Conservation (phyloP, 176 grass and related monocot species). For the Oryza brachyantha region DNA sequence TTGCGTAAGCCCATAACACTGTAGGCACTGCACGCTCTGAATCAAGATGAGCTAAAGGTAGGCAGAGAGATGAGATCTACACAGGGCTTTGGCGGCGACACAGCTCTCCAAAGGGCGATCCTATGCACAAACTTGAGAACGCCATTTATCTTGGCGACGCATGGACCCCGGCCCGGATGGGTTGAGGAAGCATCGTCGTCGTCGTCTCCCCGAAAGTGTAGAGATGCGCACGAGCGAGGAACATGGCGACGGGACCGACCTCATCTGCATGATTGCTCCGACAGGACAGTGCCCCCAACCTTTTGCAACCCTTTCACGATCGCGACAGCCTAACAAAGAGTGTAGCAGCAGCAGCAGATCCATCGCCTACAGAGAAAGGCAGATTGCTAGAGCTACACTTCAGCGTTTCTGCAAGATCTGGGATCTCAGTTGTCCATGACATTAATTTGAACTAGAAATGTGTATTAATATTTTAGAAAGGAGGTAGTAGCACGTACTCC, state of each 20-base stretch:
- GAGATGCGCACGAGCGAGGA: not conserved
- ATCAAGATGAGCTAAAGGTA: too few relatives aligned
- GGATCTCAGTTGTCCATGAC: not conserved
- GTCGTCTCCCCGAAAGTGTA: not conserved
- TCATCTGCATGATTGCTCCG: slow-evolving; percentile 41
- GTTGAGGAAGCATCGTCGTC: not conserved
- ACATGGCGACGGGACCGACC: too few relatives aligned
- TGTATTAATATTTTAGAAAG: too few relatives aligned
- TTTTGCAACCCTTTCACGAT: slow-evolving; percentile 33
- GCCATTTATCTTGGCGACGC: too few relatives aligned
- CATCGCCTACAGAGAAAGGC: not conserved
- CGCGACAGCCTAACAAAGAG: slow-evolving; percentile 41
- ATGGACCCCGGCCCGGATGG: too few relatives aligned
- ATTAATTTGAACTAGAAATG: too few relatives aligned
- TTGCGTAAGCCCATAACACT: too few relatives aligned
- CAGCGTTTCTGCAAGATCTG: slow-evolving; percentile 18
- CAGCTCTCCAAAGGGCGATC: not conserved
- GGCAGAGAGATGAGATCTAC: too few relatives aligned
- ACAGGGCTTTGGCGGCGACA: too few relatives aligned
- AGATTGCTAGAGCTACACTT: not conserved
- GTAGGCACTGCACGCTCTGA: not conserved
- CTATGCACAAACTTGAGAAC: not conserved
- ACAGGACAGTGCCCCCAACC: not conserved
- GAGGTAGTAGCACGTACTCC: too few relatives aligned
- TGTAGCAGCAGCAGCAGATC: not conserved